Percentiles rank a stretch among this genome's conserved stretches.
These are phyloP conservation scores for Aegle marmelos DNA, from an alignment of 345 rosid genomes.

Conservation along the genomic window DNA sequence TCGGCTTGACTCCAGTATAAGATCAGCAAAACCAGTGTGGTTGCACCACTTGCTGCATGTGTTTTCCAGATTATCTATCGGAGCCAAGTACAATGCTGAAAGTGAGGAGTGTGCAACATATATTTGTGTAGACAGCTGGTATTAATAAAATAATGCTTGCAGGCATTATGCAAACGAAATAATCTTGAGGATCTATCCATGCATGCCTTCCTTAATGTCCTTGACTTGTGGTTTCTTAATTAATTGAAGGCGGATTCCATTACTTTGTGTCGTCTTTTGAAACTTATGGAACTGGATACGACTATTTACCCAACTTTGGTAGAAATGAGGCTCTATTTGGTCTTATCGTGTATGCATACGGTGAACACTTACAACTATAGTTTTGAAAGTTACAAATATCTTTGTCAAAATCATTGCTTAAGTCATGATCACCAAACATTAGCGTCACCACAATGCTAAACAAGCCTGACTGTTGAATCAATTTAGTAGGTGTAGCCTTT, in stretches of 20 bases:
- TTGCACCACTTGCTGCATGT: slow-evolving; percentile 19
- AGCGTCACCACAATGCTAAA: too few relatives aligned
- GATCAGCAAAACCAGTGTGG: neutral
- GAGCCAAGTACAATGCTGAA: slow-evolving; percentile 9
- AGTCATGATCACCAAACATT: too few relatives aligned
- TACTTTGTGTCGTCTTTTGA: neutral
- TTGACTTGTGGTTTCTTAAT: neutral
- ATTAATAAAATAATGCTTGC: slow-evolving; percentile 13
- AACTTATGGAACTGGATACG: neutral
- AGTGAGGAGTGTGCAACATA: slow-evolving; percentile 10
- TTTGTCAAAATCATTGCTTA: too few relatives aligned
- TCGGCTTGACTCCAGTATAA: slow-evolving; percentile 65
- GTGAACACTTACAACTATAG: too few relatives aligned
- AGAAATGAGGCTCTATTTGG: neutral
- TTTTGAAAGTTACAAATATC: too few relatives aligned
- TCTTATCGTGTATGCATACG: too few relatives aligned
- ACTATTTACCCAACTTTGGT: neutral
- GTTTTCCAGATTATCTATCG: slow-evolving; percentile 17
- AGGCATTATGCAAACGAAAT: slow-evolving; percentile 8
- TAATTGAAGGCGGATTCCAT: neutral
- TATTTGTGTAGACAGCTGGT: slow-evolving; percentile 17
- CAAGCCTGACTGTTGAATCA: too few relatives aligned
- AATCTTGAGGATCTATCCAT: slow-evolving; percentile 3
- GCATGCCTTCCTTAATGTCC: slow-evolving; percentile 7
- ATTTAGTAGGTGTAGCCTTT: neutral